phyloP scores from a whole-genome alignment of 2,329 filamentous ascomycete species.

The Blastomyces percursus region DNA sequence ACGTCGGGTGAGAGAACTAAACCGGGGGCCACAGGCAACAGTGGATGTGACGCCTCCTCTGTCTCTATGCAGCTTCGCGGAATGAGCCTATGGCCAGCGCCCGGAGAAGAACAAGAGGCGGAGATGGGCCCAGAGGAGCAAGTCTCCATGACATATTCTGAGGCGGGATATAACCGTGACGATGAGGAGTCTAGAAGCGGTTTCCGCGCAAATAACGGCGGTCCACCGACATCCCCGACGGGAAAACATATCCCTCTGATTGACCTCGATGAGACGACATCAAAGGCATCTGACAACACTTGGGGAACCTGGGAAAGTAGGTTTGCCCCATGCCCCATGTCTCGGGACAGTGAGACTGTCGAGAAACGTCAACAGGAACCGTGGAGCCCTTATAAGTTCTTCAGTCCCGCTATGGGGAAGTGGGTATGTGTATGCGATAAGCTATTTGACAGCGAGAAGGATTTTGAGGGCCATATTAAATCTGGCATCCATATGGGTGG shows the following conservation, averaged over 20 bases:
- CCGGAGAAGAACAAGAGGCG: constrained; percentile 5
- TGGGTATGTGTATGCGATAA: constrained; percentile 29
- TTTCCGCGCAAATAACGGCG: background rate
- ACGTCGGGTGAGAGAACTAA: background rate
- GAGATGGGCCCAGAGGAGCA: constrained; percentile 6
- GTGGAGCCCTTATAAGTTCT: constrained; percentile 25
- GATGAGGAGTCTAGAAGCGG: background rate
- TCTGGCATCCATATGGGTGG: constrained; percentile 18
- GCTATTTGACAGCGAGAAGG: constrained; percentile 17
- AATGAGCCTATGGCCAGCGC: constrained; percentile 20
- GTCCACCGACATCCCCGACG: background rate
- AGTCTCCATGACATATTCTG: constrained; percentile 17
- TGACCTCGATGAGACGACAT: background rate
- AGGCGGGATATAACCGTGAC: constrained; percentile 2
- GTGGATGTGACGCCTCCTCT: constrained; percentile 4
- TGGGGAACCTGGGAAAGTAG: background rate
- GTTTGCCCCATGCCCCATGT: background rate
- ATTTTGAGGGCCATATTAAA: constrained; percentile 27
- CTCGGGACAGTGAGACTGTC: background rate
- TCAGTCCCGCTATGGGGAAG: constrained; percentile 19
- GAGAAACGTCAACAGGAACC: background rate
- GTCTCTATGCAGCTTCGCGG: background rate
- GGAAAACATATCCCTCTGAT: background rate
- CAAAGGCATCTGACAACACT: background rate
- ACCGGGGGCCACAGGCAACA: constrained; percentile 9